Percentiles rank a stretch among this genome's conserved stretches.
phyloP scores from a whole-genome alignment of 2,329 filamentous ascomycete genomes.

The Paradendryphiella salina region DNA sequence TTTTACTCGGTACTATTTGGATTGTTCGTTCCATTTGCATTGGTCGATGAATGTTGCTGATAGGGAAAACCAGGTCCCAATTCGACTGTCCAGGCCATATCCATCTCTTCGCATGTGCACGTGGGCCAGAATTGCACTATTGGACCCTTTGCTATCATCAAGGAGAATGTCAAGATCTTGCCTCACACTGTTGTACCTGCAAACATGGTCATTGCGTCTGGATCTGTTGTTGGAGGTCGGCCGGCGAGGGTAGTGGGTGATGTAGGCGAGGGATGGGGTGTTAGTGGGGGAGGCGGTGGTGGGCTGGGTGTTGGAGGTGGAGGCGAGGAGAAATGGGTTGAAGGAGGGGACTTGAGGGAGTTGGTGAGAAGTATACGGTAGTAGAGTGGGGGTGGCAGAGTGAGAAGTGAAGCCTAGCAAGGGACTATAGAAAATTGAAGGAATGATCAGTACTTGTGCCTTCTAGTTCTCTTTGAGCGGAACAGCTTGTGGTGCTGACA shows the following conservation, averaged over 20 bases:
- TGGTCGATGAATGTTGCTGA: neutral
- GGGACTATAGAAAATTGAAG: no score
- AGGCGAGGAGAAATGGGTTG: conserved; percentile 53
- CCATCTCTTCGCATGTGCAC: conserved; percentile 81
- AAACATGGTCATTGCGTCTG: conserved; percentile 90
- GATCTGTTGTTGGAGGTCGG: conserved; percentile 75
- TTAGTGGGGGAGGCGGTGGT: conserved; percentile 42
- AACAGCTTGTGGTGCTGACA: no score
- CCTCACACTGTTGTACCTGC: conserved; percentile 82
- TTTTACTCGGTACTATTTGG: neutral
- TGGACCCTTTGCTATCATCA: conserved; percentile 86
- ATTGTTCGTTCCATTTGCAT: neutral
- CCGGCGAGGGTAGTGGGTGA: conserved; percentile 56
- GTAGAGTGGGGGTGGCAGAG: neutral
- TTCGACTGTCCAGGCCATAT: conserved; percentile 79
- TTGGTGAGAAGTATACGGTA: conserved; percentile 53
- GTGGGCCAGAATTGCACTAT: conserved; percentile 78
- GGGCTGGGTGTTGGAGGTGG: conserved; percentile 45
- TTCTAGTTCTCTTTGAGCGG: neutral
- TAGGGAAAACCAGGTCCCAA: conserved; percentile 41
- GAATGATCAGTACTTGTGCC: neutral
- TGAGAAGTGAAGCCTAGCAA: neutral
- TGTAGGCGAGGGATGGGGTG: conserved; percentile 57
- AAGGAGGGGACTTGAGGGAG: conserved; percentile 55
- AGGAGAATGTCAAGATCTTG: conserved; percentile 87